Percentiles rank a stretch among this genome's conserved stretches.
Conservation (phyloP, 371 early-diverging fungal species). For the Apophysomyces ossiformis region DNA sequence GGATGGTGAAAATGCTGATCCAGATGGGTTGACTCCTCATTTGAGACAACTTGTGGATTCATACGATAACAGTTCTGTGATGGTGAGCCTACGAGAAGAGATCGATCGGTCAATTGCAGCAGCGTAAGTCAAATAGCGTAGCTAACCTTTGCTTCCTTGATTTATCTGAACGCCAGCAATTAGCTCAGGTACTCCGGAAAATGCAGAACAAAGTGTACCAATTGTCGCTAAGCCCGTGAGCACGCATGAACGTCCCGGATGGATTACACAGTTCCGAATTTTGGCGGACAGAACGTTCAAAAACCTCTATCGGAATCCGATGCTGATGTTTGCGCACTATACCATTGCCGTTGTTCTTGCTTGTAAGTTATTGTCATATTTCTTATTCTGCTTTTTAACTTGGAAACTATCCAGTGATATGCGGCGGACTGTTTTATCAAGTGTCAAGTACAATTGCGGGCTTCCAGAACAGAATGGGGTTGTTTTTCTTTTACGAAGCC, state of each 20-base stretch:
- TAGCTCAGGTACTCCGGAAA: conserved; percentile 21
- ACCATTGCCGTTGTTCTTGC: conserved; percentile 74
- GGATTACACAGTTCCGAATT: conserved; percentile 79
- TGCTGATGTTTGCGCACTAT: conserved; percentile 85
- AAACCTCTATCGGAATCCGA: conserved; percentile 87
- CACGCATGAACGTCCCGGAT: conserved; percentile 63
- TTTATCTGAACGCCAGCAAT: neutral
- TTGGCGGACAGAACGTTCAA: conserved; percentile 84
- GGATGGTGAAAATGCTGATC: conserved; percentile 29
- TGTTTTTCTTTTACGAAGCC: conserved; percentile 84
- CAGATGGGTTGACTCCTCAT: conserved; percentile 47
- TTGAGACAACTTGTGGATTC: conserved; percentile 45
- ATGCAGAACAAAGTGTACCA: conserved; percentile 24
- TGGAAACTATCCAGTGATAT: conserved; percentile 47
- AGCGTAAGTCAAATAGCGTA: conserved; percentile 13
- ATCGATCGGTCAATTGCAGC: conserved; percentile 45
- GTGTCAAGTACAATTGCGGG: conserved; percentile 82
- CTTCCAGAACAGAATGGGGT: conserved; percentile 88
- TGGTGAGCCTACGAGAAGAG: conserved; percentile 43
- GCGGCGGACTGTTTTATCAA: conserved; percentile 84
- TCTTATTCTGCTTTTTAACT: neutral
- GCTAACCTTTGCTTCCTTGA: neutral
- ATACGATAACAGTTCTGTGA: conserved; percentile 51
- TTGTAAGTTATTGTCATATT: conserved; percentile 44
- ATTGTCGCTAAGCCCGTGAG: conserved; percentile 30